Evolutionary conservation across 2,329 filamentous ascomycete genomes (phyloP).

Genomic region (Trichothecium sympodiale): DNA sequence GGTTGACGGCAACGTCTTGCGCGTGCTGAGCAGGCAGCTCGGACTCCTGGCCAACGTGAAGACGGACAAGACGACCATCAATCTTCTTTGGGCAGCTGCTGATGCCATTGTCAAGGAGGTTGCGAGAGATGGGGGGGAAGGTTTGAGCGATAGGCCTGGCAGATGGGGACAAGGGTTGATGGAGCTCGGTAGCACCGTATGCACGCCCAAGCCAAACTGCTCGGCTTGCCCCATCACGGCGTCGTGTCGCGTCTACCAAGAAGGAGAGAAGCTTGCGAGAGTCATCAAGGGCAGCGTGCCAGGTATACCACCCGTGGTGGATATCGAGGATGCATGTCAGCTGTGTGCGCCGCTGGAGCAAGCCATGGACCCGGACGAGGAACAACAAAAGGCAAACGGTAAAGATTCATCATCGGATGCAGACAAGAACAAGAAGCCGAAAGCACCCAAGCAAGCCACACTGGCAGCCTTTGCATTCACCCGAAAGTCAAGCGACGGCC

Average conservation of each 20-base stretch:
- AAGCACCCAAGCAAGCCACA: slow-evolving; percentile 17
- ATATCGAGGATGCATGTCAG: slow-evolving; percentile 40
- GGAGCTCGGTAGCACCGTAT: slow-evolving; percentile 54
- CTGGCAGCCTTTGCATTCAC: slow-evolving; percentile 24
- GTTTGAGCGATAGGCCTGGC: slow-evolving; percentile 39
- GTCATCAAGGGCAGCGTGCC: background rate
- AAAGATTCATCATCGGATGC: background rate
- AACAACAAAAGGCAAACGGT: background rate
- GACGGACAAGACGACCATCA: slow-evolving; percentile 38
- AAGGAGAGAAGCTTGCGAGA: slow-evolving; percentile 26
- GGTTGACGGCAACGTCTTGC: slow-evolving; percentile 52
- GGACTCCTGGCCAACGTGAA: slow-evolving; percentile 47
- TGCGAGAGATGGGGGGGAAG: slow-evolving; percentile 17
- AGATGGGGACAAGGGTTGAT: slow-evolving; percentile 55
- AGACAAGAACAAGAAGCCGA: slow-evolving; percentile 6
- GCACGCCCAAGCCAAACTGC: slow-evolving; percentile 48
- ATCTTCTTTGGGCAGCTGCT: slow-evolving; percentile 47
- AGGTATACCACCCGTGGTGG: slow-evolving; percentile 12
- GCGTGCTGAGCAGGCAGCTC: slow-evolving; percentile 49
- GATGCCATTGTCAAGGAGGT: slow-evolving; percentile 42
- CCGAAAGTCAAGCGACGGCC: slow-evolving; percentile 6
- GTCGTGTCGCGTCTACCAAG: slow-evolving; percentile 39
- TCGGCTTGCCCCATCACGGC: slow-evolving; percentile 35
- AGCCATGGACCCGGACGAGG: slow-evolving; percentile 11
- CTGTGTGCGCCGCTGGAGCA: slow-evolving; percentile 37